These are phyloP conservation scores for Adansonia gregorii DNA, from an alignment of 441 rosid species.

Conservation along the genomic window DNA sequence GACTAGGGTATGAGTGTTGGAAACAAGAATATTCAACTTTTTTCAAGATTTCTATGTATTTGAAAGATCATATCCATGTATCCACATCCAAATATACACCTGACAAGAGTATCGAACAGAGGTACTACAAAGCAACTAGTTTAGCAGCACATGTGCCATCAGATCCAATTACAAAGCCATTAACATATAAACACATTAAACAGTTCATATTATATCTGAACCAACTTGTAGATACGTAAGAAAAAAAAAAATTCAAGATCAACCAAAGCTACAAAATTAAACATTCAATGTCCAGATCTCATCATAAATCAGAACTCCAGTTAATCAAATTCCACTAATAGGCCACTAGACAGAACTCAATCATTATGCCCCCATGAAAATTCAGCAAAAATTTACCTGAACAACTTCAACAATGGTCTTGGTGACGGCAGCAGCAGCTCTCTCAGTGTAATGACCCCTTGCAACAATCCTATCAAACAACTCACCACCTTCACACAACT, in stretches of 20 bases:
- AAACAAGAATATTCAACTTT: too few relatives aligned
- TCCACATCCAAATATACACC: too few relatives aligned
- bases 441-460: slow-evolving; percentile 72
- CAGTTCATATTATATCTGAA: neutral
- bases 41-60: too few relatives aligned
- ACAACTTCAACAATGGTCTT: slow-evolving; percentile 75
- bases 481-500: slow-evolving; percentile 73
- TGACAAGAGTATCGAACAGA: too few relatives aligned
- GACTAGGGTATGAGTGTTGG: too few relatives aligned
- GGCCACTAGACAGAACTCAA: neutral
- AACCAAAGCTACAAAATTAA: neutral
- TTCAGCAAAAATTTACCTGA: slow-evolving; percentile 46
- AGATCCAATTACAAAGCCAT: neutral
- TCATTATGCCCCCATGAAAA: neutral
- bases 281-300: neutral
- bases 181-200: too few relatives aligned
- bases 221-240: neutral
- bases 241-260: neutral
- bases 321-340: neutral
- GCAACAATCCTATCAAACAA: slow-evolving; percentile 76
- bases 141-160: neutral
- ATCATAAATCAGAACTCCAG: neutral
- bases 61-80: too few relatives aligned
- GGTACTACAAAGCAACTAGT: too few relatives aligned
- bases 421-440: slow-evolving; percentile 74